phyloP scores from a whole-genome alignment of 2,329 filamentous ascomycete species.

The Epicoccum nigrum region DNA sequence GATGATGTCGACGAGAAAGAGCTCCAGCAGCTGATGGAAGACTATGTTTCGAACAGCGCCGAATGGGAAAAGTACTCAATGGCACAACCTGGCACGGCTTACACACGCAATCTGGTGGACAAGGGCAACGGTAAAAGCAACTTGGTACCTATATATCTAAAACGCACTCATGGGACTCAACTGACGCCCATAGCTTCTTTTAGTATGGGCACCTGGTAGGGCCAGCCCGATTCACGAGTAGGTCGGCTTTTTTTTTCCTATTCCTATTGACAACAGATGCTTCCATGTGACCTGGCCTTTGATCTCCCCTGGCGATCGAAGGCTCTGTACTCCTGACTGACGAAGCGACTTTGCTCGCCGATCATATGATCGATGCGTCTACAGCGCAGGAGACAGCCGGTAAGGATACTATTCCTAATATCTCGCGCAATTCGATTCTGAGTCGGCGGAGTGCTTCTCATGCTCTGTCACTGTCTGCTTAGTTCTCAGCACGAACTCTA shows the following conservation, averaged over 20 bases:
- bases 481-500: not conserved
- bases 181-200: constrained; percentile 66
- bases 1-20: constrained; percentile 78
- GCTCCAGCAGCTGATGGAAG: constrained; percentile 73
- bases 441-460: not conserved
- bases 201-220: constrained; percentile 88
- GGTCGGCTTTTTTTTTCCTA: constrained; percentile 21
- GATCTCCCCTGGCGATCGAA: not conserved
- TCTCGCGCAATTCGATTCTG: constrained; percentile 6
- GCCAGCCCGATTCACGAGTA: constrained; percentile 82
- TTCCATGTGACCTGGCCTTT: constrained; percentile 12
- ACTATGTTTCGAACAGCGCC: constrained; percentile 70
- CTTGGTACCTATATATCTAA: constrained; percentile 56
- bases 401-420: constrained; percentile 27
- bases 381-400: constrained; percentile 33
- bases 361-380: constrained; percentile 38
- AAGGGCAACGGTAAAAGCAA: constrained; percentile 85
- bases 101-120: constrained; percentile 89
- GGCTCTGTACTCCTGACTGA: constrained; percentile 33
- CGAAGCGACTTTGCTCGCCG: constrained; percentile 39
- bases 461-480: not conserved
- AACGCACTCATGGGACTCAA: not conserved
- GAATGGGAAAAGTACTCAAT: constrained; percentile 81
- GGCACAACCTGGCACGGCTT: constrained; percentile 70
- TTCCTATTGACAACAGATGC: constrained; percentile 49